phyloP scores from a whole-genome alignment of 305 asterid species.

The Fraxinus baroniana region DNA sequence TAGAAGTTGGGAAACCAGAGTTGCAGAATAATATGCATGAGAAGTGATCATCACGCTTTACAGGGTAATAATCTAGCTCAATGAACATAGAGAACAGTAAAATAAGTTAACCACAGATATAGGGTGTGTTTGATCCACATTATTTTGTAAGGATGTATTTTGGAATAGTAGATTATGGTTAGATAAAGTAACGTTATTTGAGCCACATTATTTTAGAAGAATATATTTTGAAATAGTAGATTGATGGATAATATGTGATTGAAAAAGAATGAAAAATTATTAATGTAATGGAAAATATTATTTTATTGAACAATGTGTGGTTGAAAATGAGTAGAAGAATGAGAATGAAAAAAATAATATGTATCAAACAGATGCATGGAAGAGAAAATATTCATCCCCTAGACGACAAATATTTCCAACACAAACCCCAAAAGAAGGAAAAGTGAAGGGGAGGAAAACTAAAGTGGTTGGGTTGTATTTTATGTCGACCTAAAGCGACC shows the following conservation, averaged over 20 bases:
- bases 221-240: too few species aligned
- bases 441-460: neutral
- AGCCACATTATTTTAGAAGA: too few species aligned
- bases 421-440: neutral
- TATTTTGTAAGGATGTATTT: too few species aligned
- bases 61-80: slow-evolving; percentile 1
- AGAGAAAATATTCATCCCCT: neutral
- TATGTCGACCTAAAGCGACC: neutral
- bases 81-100: slow-evolving; percentile 14
- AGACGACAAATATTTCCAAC: neutral
- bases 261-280: too few species aligned
- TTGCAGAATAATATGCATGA: slow-evolving; percentile 6
- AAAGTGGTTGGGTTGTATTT: neutral
- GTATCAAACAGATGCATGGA: neutral
- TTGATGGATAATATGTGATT: too few species aligned
- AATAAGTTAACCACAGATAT: neutral
- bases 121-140: neutral
- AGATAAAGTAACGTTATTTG: too few species aligned
- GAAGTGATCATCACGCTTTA: neutral
- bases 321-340: too few species aligned
- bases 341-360: too few species aligned
- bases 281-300: too few species aligned
- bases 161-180: too few species aligned
- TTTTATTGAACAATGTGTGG: too few species aligned
- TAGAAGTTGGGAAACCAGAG: slow-evolving; percentile 19